These are phyloP conservation scores for Rhizoclosmatium globosum DNA, from an alignment of 192 early-diverging fungal species.

Conservation along the genomic window DNA sequence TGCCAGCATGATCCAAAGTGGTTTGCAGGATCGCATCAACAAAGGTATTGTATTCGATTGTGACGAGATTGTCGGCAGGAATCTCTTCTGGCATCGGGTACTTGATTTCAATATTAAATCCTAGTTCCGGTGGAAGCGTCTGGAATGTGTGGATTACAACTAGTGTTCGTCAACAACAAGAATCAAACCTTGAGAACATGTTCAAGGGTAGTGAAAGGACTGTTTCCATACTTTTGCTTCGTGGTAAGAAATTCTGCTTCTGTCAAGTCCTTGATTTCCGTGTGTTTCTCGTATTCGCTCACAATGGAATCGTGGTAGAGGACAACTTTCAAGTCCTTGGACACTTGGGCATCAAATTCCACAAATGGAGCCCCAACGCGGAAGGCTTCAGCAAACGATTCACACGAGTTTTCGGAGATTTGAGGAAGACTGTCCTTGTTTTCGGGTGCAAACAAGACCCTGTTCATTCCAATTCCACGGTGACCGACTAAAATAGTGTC, in stretches of 20 bases:
- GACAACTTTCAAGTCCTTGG: conserved; percentile 84
- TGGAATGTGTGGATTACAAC: too few relatives aligned
- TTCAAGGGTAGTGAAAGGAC: conserved; percentile 82
- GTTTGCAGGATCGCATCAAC: conserved; percentile 85
- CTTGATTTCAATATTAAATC: conserved; percentile 97
- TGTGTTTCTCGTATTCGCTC: conserved; percentile 45
- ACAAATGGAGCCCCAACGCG: conserved; percentile 85
- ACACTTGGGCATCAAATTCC: conserved; percentile 96
- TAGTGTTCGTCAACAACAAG: too few relatives aligned
- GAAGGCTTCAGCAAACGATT: conserved; percentile 86
- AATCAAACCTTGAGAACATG: conserved; percentile 66
- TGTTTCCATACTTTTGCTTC: conserved; percentile 39
- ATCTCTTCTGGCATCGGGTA: conserved; percentile 94
- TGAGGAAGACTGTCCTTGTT: conserved; percentile 66
- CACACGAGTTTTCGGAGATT: conserved; percentile 90
- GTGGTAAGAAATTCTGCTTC: conserved; percentile 48
- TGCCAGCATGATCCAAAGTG: conserved; percentile 64
- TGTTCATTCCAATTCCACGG: conserved; percentile 39
- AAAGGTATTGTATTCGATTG: conserved; percentile 84
- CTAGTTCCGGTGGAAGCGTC: conserved; percentile 75
- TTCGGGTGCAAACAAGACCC: background rate
- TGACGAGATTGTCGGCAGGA: conserved; percentile 73
- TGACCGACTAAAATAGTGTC: conserved; percentile 30
- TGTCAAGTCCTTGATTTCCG: conserved; percentile 48
- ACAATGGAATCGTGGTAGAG: conserved; percentile 89